Conservation (phyloP, 345 rosid species). For the Ricinus communis region DNA sequence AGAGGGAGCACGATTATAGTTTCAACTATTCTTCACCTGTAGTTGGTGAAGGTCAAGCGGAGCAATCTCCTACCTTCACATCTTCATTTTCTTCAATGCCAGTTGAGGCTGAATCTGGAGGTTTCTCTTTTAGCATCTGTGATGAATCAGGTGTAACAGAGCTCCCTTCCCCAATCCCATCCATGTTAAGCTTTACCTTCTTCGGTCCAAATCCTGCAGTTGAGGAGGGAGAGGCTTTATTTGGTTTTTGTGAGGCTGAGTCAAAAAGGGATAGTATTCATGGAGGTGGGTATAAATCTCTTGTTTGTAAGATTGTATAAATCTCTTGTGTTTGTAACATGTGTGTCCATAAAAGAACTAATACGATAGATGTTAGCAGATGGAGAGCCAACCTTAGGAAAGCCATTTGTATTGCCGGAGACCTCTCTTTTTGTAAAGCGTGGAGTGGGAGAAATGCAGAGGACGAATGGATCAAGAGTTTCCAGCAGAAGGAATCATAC, state of each 20-base stretch:
- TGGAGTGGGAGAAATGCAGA: conserved; percentile 36
- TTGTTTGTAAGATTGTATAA: background rate
- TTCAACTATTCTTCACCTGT: conserved; percentile 40
- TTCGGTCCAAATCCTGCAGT: conserved; percentile 40
- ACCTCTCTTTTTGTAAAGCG: conserved; percentile 31
- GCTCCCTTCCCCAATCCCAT: conserved; percentile 42
- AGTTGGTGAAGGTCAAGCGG: conserved; percentile 21
- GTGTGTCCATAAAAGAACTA: background rate
- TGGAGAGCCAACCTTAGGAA: conserved; percentile 41
- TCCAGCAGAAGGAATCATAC: conserved; percentile 62
- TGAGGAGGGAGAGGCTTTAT: conserved; percentile 21
- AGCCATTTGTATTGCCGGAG: conserved; percentile 35
- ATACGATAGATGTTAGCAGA: background rate
- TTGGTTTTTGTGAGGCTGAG: conserved; percentile 7
- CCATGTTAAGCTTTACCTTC: conserved; percentile 76
- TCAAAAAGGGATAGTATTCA: conserved; percentile 27
- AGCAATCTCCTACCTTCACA: conserved; percentile 36
- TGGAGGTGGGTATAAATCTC: conserved; percentile 34
- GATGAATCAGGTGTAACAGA: conserved; percentile 37
- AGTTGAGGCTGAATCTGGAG: conserved; percentile 37
- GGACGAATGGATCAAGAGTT: conserved; percentile 36
- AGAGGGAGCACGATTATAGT: conserved; percentile 57
- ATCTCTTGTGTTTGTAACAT: background rate
- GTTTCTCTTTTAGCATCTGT: conserved; percentile 56
- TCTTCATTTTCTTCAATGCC: conserved; percentile 59